Conservation (phyloP, 371 early-diverging fungal species). For the Rhizopus delemar region DNA sequence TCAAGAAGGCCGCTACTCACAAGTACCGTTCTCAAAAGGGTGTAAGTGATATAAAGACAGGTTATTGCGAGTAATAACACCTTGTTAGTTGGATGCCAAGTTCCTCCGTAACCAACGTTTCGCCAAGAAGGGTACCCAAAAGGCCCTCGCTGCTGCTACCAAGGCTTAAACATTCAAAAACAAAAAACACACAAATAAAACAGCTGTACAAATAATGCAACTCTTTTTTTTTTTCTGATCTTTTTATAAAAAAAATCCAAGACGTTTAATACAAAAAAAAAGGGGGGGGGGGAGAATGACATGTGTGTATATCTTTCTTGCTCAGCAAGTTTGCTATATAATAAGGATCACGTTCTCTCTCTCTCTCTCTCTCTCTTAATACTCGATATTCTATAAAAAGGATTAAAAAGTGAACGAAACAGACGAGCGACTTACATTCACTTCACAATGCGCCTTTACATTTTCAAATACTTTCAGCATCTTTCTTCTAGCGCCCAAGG, state of each 20-base stretch:
- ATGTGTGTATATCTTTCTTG: not conserved
- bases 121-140: conserved; percentile 80
- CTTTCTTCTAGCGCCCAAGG: conserved; percentile 94
- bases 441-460: conserved; percentile 60
- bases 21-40: conserved; percentile 91
- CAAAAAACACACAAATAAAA: too few relatives aligned
- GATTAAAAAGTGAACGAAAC: not conserved
- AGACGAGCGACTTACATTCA: conserved; percentile 39
- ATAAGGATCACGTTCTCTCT: too few relatives aligned
- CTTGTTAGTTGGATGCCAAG: conserved; percentile 84
- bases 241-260: too few relatives aligned
- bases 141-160: conserved; percentile 49
- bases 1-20: conserved; percentile 91
- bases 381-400: conserved; percentile 21
- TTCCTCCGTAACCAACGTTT: conserved; percentile 98
- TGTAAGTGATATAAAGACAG: conserved; percentile 51
- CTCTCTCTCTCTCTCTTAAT: conserved; percentile 12
- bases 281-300: not conserved
- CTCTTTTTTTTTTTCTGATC: not conserved
- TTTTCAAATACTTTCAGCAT: conserved; percentile 95
- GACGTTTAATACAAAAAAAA: not conserved
- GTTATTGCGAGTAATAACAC: not conserved
- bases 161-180: conserved; percentile 3
- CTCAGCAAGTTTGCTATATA: conserved; percentile 4
- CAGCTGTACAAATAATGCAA: not conserved